These are phyloP conservation scores for Arabis hirsuta DNA, from an alignment of 345 rosid species.

Conservation along the genomic window DNA sequence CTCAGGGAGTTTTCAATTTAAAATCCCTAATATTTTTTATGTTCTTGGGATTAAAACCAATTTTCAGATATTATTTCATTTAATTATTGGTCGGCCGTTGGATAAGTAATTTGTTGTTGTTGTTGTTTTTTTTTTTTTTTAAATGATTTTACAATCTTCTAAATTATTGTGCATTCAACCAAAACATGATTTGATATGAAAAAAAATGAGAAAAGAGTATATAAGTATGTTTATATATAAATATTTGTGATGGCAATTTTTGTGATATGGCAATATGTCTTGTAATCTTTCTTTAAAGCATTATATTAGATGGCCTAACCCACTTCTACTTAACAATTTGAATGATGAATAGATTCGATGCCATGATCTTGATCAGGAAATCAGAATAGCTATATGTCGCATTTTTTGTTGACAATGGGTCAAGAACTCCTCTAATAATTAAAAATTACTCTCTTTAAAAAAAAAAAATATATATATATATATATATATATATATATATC, in stretches of 20 bases:
- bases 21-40: too few species aligned
- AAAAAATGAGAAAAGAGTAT: too few species aligned
- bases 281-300: not conserved
- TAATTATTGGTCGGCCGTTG: not conserved
- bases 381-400: constrained; percentile 31
- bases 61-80: not conserved
- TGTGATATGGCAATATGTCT: not conserved
- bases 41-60: too few species aligned
- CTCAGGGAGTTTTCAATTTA: too few species aligned
- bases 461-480: too few species aligned
- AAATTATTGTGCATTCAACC: too few species aligned
- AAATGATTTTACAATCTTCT: too few species aligned
- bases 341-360: constrained; percentile 49
- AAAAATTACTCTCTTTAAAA: constrained; percentile 16
- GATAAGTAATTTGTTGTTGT: not conserved
- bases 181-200: too few species aligned
- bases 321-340: constrained; percentile 39
- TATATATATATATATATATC: too few species aligned
- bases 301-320: constrained; percentile 13
- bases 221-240: too few species aligned
- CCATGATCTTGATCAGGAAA: constrained; percentile 38
- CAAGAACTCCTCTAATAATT: constrained; percentile 42
- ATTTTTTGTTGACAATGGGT: constrained; percentile 36
- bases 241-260: not conserved
- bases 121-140: too few species aligned